Conservation (phyloP, 768 basidiomycete genomes). For the Suillus decipiens region DNA sequence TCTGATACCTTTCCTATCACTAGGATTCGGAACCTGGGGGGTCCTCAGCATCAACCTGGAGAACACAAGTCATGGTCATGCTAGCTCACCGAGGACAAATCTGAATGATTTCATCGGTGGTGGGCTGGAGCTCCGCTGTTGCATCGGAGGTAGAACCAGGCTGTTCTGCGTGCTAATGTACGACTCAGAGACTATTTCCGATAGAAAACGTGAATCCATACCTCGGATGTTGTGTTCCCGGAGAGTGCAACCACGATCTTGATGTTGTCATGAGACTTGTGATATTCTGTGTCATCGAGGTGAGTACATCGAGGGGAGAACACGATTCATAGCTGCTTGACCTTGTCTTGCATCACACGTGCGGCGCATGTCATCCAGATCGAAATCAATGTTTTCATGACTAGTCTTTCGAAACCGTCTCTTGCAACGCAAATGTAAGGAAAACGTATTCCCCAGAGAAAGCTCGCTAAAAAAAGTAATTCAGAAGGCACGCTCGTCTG, state of each 20-base stretch:
- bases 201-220: background rate
- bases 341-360: background rate
- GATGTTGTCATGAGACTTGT: background rate
- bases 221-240: background rate
- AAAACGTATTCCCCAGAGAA: background rate
- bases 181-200: background rate
- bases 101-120: background rate
- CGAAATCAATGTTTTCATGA: background rate
- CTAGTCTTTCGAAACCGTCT: background rate
- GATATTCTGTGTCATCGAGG: background rate
- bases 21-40: background rate
- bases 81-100: background rate
- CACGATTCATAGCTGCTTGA: background rate
- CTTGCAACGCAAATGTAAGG: background rate
- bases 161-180: background rate
- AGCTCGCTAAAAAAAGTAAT: background rate
- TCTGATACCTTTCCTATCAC: background rate
- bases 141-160: background rate
- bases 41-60: background rate
- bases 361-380: background rate
- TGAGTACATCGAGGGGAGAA: background rate
- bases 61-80: background rate
- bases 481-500: background rate
- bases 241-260: background rate
- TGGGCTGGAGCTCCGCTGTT: background rate